These are phyloP conservation scores for Cicer cuneatum DNA, from an alignment of 306 rosid species.

Conservation along the genomic window DNA sequence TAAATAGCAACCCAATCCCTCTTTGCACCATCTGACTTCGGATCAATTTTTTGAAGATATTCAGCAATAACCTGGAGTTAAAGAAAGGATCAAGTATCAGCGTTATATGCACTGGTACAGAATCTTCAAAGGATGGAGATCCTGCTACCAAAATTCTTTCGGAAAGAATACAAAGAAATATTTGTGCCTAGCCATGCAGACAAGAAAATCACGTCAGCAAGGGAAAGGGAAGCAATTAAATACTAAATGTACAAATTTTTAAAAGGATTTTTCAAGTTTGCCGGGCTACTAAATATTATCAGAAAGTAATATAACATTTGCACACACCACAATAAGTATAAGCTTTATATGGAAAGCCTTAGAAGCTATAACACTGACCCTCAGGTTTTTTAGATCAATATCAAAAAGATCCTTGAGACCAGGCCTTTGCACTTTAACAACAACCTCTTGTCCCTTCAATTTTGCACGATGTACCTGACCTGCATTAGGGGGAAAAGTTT, in stretches of 20 bases:
- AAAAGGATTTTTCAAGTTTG: slow-evolving; percentile 27
- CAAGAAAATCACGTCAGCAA: slow-evolving; percentile 13
- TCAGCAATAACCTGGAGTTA: slow-evolving; percentile 87
- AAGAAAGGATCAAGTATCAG: slow-evolving; percentile 39
- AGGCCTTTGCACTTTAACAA: slow-evolving; percentile 97
- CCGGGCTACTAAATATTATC: slow-evolving; percentile 20
- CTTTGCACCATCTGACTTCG: slow-evolving; percentile 99
- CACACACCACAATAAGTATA: slow-evolving; percentile 7
- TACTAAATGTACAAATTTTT: slow-evolving; percentile 16
- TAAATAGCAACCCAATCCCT: slow-evolving; percentile 99
- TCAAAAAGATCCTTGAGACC: slow-evolving; percentile 97
- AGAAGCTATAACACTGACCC: slow-evolving; percentile 69
- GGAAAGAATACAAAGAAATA: slow-evolving; percentile 29
- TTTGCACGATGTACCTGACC: slow-evolving; percentile 99
- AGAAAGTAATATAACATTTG: slow-evolving; percentile 32
- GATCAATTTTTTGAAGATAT: slow-evolving; percentile 95
- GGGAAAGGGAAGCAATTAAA: slow-evolving; percentile 1
- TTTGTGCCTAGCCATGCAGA: slow-evolving; percentile 10
- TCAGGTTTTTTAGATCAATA: slow-evolving; percentile 95
- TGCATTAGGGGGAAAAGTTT: slow-evolving; percentile 47
- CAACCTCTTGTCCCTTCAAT: slow-evolving; percentile 86
- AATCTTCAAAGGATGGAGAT: slow-evolving; percentile 32
- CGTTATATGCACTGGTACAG: slow-evolving; percentile 9
- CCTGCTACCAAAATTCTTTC: slow-evolving; percentile 30
- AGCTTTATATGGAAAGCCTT: slow-evolving; percentile 35